Conservation (phyloP, 345 rosid genomes). For the Passiflora organensis region DNA sequence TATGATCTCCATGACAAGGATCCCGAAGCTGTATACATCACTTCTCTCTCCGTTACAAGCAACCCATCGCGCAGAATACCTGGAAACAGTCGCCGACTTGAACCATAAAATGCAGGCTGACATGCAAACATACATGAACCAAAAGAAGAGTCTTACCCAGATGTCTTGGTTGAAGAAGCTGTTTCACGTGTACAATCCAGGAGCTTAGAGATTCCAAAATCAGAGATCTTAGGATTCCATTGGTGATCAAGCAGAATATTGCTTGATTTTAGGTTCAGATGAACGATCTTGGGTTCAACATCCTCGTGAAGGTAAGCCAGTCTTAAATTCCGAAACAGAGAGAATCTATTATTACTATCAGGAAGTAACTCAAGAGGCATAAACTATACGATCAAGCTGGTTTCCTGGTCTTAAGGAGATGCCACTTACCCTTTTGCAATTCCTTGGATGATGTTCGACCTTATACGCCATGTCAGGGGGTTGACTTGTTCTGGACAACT, state of each 20-base stretch:
- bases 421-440: constrained; percentile 63
- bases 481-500: constrained; percentile 33
- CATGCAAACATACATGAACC: background rate
- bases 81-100: constrained; percentile 7
- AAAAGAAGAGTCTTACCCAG: constrained; percentile 17
- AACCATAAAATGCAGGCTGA: background rate
- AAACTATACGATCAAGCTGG: background rate
- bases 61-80: constrained; percentile 29
- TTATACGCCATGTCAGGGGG: constrained; percentile 50
- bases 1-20: constrained; percentile 68
- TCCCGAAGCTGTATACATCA: constrained; percentile 65
- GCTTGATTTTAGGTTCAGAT: constrained; percentile 51
- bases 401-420: background rate
- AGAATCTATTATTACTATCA: background rate
- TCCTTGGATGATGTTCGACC: constrained; percentile 65
- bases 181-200: constrained; percentile 10
- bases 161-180: constrained; percentile 14
- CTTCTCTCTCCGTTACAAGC: constrained; percentile 21
- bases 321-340: constrained; percentile 29
- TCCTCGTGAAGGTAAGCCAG: constrained; percentile 75
- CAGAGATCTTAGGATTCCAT: constrained; percentile 73
- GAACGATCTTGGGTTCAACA: constrained; percentile 52
- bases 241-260: constrained; percentile 66
- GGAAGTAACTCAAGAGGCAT: background rate
- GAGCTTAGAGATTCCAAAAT: constrained; percentile 39